Evolutionary conservation across 345 rosid species (phyloP).

Genomic region (Arabidopsis arenosa): DNA sequence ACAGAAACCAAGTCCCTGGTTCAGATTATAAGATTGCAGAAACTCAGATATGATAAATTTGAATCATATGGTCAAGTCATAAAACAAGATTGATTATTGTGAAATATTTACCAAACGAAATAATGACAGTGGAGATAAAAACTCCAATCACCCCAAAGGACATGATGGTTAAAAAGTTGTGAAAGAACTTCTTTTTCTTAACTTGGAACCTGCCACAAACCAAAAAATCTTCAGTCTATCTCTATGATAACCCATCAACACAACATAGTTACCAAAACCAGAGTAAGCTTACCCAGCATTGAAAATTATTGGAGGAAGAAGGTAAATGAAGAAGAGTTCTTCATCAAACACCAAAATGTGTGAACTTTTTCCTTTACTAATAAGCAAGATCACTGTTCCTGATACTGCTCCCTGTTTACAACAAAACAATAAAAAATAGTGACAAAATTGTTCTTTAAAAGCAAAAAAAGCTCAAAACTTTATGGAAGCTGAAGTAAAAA

Average conservation of each 20-base stretch:
- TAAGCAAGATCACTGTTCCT: constrained; percentile 63
- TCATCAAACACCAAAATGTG: constrained; percentile 79
- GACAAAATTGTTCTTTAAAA: background rate
- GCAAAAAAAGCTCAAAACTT: background rate
- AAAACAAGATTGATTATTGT: background rate
- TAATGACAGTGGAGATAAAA: constrained; percentile 65
- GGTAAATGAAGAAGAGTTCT: constrained; percentile 86
- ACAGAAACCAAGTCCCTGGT: constrained; percentile 82
- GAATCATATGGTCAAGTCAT: constrained; percentile 5
- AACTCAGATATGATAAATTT: background rate
- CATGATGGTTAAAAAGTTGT: constrained; percentile 80
- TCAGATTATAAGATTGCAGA: constrained; percentile 22
- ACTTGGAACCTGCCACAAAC: constrained; percentile 76
- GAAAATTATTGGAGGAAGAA: constrained; percentile 96
- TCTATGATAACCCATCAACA: constrained; percentile 17
- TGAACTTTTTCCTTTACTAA: constrained; percentile 76
- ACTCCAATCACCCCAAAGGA: constrained; percentile 82
- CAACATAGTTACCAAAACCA: background rate
- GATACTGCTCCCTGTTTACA: constrained; percentile 62
- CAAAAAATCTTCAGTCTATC: background rate
- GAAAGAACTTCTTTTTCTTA: constrained; percentile 93
- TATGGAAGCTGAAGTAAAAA: background rate
- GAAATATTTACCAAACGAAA: constrained; percentile 60
- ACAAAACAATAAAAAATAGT: constrained; percentile 3
- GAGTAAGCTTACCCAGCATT: constrained; percentile 78